phyloP scores from a whole-genome alignment of 2,329 filamentous ascomycete species.

The Aureobasidium leucospermi region DNA sequence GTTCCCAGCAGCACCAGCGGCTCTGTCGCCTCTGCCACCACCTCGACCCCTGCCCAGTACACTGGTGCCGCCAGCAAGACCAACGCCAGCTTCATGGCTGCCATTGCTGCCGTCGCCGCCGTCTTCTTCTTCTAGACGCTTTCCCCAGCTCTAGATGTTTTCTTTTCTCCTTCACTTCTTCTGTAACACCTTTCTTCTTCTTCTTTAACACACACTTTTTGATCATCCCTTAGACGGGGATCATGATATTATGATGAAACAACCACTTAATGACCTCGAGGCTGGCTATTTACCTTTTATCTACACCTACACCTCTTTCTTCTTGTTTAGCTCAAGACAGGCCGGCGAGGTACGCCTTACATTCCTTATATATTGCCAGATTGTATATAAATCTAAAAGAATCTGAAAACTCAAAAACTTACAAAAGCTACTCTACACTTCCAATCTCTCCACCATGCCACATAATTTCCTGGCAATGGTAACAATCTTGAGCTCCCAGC shows the following conservation, averaged over 20 bases:
- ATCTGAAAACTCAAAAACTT: too few species aligned
- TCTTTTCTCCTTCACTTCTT: conserved; percentile 2
- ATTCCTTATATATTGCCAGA: too few species aligned
- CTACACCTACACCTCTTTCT: neutral
- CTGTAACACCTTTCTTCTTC: neutral
- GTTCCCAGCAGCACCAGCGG: neutral
- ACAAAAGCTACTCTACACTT: too few species aligned
- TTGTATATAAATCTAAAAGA: too few species aligned
- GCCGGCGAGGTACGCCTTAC: neutral
- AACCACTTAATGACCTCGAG: neutral
- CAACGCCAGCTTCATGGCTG: conserved; percentile 30
- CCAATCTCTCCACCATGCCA: too few species aligned
- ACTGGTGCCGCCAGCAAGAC: conserved; percentile 33
- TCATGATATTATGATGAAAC: conserved; percentile 4
- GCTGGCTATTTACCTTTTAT: neutral
- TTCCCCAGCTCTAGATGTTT: neutral
- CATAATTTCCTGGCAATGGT: too few species aligned
- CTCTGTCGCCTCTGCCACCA: conserved; percentile 13
- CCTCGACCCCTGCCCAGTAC: conserved; percentile 19
- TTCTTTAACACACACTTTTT: neutral
- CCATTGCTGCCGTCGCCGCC: conserved; percentile 31
- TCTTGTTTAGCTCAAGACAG: too few species aligned
- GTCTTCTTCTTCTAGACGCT: conserved; percentile 24
- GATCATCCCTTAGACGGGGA: neutral
- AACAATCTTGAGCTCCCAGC: too few species aligned